A percentile compares a stretch with the other conserved stretches of the same genome.
Conservation (phyloP, 768 basidiomycete genomes). For the Leucosporidium creatinivorum region DNA sequence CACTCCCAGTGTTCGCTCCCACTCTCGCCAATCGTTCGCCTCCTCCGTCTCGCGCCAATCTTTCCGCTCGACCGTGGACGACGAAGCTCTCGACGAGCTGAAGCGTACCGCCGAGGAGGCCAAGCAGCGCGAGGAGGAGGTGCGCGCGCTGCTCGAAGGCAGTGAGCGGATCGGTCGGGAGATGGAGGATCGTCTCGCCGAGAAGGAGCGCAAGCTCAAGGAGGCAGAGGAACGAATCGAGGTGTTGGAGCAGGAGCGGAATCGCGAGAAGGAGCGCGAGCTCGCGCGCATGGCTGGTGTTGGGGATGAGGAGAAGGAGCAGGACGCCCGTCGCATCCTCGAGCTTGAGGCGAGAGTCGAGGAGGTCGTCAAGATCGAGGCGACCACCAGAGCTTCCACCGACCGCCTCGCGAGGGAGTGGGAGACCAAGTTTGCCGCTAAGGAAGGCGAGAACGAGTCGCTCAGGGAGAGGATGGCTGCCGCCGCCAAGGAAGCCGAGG, state of each 20-base stretch:
- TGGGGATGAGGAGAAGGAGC: slow-evolving; percentile 21
- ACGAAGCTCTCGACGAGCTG: slow-evolving; percentile 47
- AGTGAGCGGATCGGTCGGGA: slow-evolving; percentile 31
- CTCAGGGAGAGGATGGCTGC: slow-evolving; percentile 51
- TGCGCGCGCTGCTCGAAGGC: slow-evolving; percentile 33
- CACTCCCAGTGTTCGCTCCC: slow-evolving; percentile 11
- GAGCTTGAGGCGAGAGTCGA: slow-evolving; percentile 37
- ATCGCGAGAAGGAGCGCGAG: slow-evolving; percentile 50
- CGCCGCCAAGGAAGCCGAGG: slow-evolving; percentile 47
- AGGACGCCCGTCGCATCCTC: slow-evolving; percentile 16
- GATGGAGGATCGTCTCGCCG: slow-evolving; percentile 44
- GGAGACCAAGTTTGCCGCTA: slow-evolving; percentile 41
- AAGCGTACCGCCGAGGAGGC: slow-evolving; percentile 42
- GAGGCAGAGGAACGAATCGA: slow-evolving; percentile 47
- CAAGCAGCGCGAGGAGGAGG: slow-evolving; percentile 29
- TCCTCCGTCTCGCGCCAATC: slow-evolving; percentile 25
- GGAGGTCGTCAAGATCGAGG: slow-evolving; percentile 34
- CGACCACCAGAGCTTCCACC: slow-evolving; percentile 29
- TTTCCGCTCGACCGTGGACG: slow-evolving; percentile 40
- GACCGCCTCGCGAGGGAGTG: slow-evolving; percentile 19
- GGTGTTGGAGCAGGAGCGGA: slow-evolving; percentile 52
- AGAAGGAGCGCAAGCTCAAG: slow-evolving; percentile 33
- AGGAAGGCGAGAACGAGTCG: slow-evolving; percentile 56
- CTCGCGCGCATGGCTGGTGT: slow-evolving; percentile 38
- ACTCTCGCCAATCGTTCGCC: slow-evolving; percentile 25